Percentiles rank a stretch among this genome's conserved stretches.
Evolutionary conservation across 257 asterid genomes (phyloP).

Genomic region (Anisodus acutangulus): DNA sequence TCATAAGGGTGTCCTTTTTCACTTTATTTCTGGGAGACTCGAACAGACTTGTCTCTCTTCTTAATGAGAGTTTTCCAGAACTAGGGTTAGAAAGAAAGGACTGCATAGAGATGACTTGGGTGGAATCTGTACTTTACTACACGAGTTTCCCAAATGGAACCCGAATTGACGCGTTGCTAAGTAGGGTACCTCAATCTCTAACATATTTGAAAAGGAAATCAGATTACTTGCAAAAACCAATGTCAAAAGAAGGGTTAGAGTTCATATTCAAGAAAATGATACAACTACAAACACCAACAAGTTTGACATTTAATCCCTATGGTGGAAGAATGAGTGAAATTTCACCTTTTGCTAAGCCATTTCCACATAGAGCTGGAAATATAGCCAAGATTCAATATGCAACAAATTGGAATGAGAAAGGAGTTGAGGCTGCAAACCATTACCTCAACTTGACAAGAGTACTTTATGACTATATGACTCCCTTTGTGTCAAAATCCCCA

Average conservation of each 20-base stretch:
- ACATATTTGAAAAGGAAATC: conserved; percentile 60
- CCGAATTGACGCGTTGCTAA: conserved; percentile 35
- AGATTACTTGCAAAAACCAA: conserved; percentile 57
- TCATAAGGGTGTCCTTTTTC: background rate
- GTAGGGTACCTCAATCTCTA: conserved; percentile 39
- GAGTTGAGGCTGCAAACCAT: conserved; percentile 37
- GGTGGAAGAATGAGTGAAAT: conserved; percentile 66
- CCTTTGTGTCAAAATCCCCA: conserved; percentile 60
- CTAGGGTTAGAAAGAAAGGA: conserved; percentile 26
- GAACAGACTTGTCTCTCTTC: background rate
- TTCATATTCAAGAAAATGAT: conserved; percentile 41
- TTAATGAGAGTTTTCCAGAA: conserved; percentile 23
- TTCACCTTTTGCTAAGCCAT: conserved; percentile 51
- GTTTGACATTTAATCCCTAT: conserved; percentile 47
- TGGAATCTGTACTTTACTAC: conserved; percentile 22
- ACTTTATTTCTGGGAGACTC: conserved; percentile 31
- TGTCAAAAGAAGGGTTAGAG: conserved; percentile 41
- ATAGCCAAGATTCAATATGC: conserved; percentile 56
- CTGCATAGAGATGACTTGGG: conserved; percentile 30
- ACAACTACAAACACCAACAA: conserved; percentile 38
- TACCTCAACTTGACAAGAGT: conserved; percentile 45
- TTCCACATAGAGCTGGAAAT: conserved; percentile 74
- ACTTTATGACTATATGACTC: conserved; percentile 55
- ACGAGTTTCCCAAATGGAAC: conserved; percentile 39
- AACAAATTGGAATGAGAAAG: conserved; percentile 53